Base-by-base conservation (phyloP, 176 grass and related monocot species). In the Themeda triandra region DNA sequence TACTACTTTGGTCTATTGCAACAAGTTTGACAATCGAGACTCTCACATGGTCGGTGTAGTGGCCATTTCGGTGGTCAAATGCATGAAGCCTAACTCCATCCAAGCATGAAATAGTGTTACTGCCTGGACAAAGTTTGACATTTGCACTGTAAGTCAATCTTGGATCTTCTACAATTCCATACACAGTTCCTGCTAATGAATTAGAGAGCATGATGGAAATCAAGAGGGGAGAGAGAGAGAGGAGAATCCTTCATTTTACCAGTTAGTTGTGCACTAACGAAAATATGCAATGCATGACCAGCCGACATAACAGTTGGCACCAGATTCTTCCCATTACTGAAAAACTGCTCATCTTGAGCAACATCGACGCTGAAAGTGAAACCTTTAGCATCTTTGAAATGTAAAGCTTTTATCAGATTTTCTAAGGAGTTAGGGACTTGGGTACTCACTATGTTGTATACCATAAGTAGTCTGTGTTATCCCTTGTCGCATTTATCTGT, bases 211-310 rank as follows among this genome's bases (percentile, higher is more conserved):
- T 27, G 63, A 46, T 49, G 59, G 77, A 74, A 64, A 80, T 66
- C 67, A 48, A 63, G 10, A 66, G 14, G 7, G 13, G 66, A 71
- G 35, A 2, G 46, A 8, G 29, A 49, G 58, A 66, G 28, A 4
- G 58, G 17, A 33, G 64, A 53, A 15, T 75, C 33, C n/a, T 46
- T 9, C 44, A 11, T 58, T 58, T 77, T 86, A 95, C 95, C 95
- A 88, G 85, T 58, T 62, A 93, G 54, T 71, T 98, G 87, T 66
- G 91, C 91, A 78, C 95, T 98, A 58, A 93, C 74, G 30, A 95
- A 95, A 63, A 98, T 78, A 86, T 95, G 87, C 77, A 95, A 87
- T 83, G 93, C 89, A 89, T 98, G 96, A 84, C 96, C 96, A 75
- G 96, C 91, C 12, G 96, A 98, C 96, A 98, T 95, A 71, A 98